Base-by-base conservation (phyloP, 805 yeast genomes). In the Metschnikowia shivogae region DNA sequence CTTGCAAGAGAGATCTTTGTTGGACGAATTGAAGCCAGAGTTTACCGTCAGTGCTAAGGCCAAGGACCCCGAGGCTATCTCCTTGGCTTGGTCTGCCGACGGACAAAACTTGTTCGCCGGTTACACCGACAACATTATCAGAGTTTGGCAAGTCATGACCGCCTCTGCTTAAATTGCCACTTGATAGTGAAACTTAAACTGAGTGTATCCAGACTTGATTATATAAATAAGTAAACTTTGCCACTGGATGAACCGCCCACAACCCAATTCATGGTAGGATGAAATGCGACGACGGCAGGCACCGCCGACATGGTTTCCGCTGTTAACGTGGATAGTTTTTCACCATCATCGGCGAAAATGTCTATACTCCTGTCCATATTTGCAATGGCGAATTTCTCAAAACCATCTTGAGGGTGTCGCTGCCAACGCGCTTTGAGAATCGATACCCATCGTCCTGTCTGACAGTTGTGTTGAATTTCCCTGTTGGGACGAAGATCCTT, bases 111-210 rank as follows among this genome's bases (percentile, higher is more conserved):
- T 93, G 77, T 93, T 89, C 74, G 96, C 98, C 66, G 99, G 99
- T 83, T 93, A 93, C 97, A 90, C 97, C 69, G 99, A 93, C 79
- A 88, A 88, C 82, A 82, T 86, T 73, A 92, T 93, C 83, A 92
- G 99, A 81, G 99, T 93, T 77, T 93, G 99, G 99, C 98, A 93
- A 85, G 97, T 93, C 67, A 93, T 93, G 98, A 88, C 95, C 78
- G 76, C 84, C 58, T 71, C 75, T 53, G 74, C 76, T 65, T 72
- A 72, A 63, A 45, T 20, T 35, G 17, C 30, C 24, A 27, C 13
- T 28, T 19, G 12, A 42, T 33, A 40, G 19, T 37, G 33, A 28
- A 27, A 22, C 27, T 6, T 14, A 27, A 33, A 13, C 31, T 10
- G 24, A 32, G 33, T 43, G 20, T 14, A 35, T 10, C 30, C 17